A percentile compares a stretch with the other conserved stretches of the same genome.
phyloP scores from a whole-genome alignment of 2,329 filamentous ascomycete species.

The Microcyclospora pomicola region DNA sequence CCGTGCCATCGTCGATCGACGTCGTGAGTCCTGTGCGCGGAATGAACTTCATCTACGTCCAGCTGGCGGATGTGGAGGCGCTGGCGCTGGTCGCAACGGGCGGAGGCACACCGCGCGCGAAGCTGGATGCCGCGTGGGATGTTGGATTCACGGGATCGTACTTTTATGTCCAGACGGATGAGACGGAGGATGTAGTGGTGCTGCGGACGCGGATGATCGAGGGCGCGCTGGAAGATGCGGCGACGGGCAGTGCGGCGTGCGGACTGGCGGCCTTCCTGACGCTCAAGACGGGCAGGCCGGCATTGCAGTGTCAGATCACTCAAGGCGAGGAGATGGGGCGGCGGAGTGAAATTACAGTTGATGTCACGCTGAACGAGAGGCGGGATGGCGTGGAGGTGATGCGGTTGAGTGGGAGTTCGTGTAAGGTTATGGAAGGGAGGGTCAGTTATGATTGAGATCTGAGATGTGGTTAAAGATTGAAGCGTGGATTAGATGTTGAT shows the following conservation, averaged over 20 bases:
- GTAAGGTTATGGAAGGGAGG: constrained; percentile 29
- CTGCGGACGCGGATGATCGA: constrained; percentile 50
- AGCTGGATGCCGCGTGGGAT: constrained; percentile 37
- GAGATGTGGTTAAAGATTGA: background rate
- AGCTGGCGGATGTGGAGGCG: constrained; percentile 46
- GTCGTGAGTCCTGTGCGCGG: constrained; percentile 49
- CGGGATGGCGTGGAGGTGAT: constrained; percentile 26
- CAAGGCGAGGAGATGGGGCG: constrained; percentile 41
- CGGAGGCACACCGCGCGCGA: constrained; percentile 18
- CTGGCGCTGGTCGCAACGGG: constrained; percentile 34
- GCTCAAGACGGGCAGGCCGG: constrained; percentile 22
- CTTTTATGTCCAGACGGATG: constrained; percentile 38
- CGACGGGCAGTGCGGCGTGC: constrained; percentile 38
- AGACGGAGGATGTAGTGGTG: constrained; percentile 17
- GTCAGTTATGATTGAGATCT: background rate
- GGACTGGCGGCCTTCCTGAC: constrained; percentile 32
- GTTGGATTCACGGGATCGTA: constrained; percentile 42
- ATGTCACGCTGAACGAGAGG: constrained; percentile 27
- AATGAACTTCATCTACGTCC: constrained; percentile 57
- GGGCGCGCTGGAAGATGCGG: constrained; percentile 33
- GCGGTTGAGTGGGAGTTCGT: constrained; percentile 30
- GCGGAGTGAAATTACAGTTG: constrained; percentile 35
- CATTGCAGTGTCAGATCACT: constrained; percentile 28
- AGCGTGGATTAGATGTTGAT: too few relatives aligned
- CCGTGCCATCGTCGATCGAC: constrained; percentile 7